Conservation (phyloP, 345 rosid species). For the Excoecaria agallocha region DNA sequence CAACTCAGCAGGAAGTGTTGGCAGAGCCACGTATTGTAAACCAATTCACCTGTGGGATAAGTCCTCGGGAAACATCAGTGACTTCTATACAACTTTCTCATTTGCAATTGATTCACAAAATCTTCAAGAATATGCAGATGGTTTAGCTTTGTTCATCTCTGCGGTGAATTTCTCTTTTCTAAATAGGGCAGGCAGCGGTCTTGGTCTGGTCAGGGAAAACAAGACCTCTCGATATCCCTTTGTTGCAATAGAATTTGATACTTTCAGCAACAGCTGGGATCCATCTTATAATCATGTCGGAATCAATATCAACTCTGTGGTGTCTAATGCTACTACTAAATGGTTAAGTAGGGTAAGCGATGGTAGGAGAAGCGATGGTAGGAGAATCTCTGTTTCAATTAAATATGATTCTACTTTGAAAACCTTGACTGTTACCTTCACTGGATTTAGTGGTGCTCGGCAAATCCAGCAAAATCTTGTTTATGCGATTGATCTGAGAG, state of each 20-base stretch:
- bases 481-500: background rate
- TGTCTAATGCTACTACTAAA: background rate
- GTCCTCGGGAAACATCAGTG: background rate
- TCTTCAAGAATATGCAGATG: background rate
- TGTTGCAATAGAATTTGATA: constrained; percentile 29
- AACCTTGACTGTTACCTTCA: constrained; percentile 19
- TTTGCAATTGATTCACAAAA: constrained; percentile 5
- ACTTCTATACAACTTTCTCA: constrained; percentile 26
- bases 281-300: constrained; percentile 26
- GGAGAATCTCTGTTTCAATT: constrained; percentile 21
- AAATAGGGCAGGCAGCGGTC: background rate
- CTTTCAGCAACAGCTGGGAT: constrained; percentile 17
- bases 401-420: constrained; percentile 22
- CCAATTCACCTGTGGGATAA: background rate
- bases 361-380: no score
- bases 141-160: constrained; percentile 16
- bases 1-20: background rate
- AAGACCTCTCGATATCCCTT: background rate
- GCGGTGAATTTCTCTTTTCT: background rate
- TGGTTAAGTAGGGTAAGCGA: constrained; percentile 1
- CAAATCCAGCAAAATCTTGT: background rate
- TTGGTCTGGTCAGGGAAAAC: background rate
- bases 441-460: background rate
- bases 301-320: constrained; percentile 20
- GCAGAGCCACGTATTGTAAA: background rate